Conservation (phyloP, 352 stramenopile genomes). For the Globisporangium splendens region DNA sequence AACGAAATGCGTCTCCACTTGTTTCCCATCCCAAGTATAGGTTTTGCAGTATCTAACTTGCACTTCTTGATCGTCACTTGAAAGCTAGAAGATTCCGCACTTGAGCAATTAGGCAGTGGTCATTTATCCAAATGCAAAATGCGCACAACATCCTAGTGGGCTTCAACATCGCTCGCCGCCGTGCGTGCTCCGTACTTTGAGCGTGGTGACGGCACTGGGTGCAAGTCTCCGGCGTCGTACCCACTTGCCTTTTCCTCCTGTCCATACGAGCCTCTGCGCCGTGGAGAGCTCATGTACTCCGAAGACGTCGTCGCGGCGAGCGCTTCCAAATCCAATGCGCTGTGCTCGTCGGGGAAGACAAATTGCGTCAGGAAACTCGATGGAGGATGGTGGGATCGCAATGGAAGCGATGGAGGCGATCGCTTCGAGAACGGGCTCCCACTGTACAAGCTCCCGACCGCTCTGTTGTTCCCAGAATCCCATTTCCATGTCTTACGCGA, state of each 20-base stretch:
- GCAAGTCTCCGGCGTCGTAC: neutral
- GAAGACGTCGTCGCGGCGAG: slow-evolving; percentile 18
- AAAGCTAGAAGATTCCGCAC: too few species aligned
- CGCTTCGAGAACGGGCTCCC: neutral
- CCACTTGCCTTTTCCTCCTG: neutral
- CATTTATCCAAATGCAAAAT: too few species aligned
- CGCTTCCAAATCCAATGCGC: slow-evolving; percentile 27
- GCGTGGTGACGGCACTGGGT: too few species aligned
- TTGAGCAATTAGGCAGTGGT: too few species aligned
- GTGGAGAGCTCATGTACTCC: slow-evolving; percentile 19
- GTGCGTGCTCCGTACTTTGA: too few species aligned
- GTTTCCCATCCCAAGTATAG: neutral
- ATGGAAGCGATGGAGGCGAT: neutral
- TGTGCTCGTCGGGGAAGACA: slow-evolving; percentile 13
- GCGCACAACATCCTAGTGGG: too few species aligned
- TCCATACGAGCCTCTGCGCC: slow-evolving; percentile 3
- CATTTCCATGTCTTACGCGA: slow-evolving; percentile 6
- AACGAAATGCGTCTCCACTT: neutral
- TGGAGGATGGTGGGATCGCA: neutral
- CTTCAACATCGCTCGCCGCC: too few species aligned
- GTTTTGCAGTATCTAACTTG: neutral
- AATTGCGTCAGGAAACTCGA: slow-evolving; percentile 2
- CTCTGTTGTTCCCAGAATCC: slow-evolving; percentile 3
- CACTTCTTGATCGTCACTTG: too few species aligned
- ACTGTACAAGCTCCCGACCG: neutral